Evolutionary conservation across 2,329 filamentous ascomycete species (phyloP), one percentile per base, ranked within the genome.

Genomic region (Alternaria ventricosa): DNA sequence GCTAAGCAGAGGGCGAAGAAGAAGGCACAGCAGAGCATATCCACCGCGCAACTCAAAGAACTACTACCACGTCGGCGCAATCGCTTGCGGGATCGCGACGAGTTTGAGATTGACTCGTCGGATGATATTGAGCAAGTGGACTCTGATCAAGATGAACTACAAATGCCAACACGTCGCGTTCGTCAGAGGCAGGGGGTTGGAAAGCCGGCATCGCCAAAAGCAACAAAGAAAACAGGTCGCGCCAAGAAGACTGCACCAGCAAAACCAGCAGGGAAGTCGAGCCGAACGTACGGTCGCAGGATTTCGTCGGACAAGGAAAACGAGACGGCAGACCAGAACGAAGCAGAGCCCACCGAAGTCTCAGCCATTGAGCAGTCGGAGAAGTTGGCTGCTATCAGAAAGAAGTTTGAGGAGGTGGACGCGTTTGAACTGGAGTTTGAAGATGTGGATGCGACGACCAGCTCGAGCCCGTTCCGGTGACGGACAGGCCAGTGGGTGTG

Each of bases 391-490:
- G 81, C 76, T 2, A 82, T 82, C 25, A 80, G 79, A 65, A 79
- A 81, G 68, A 84, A 84, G 68, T 86, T 86, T 66, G 81, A 78
- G 25, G 83, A 84, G 58, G 80, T 86, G 6, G 84, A 86, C 69
- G 73, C 80, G 23, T 85, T 83, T 77, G 83, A 85, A 63, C 78
- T 86, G 74, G 83, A 84, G 50, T 86, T 85, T 71, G 84, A 85
- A 75, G 84, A 80, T 56, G 77, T 81, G 33, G 82, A 84, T 61
- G 76, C 74, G 22, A 74, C 54, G 59, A 71, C 72, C n/a, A 78
- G 73, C 57, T 81, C 79, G 36, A 82, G 80, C 70, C 81, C 81
- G 4, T 82, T 79, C 73, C 71, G 81, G 62, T 74, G 46, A 69
- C 20, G 20, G 27, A 18, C 12, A 30, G 11, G 47, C 43, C 25